Conservation (phyloP, 192 early-diverging fungal genomes). For the Backusella tarrabulga region DNA sequence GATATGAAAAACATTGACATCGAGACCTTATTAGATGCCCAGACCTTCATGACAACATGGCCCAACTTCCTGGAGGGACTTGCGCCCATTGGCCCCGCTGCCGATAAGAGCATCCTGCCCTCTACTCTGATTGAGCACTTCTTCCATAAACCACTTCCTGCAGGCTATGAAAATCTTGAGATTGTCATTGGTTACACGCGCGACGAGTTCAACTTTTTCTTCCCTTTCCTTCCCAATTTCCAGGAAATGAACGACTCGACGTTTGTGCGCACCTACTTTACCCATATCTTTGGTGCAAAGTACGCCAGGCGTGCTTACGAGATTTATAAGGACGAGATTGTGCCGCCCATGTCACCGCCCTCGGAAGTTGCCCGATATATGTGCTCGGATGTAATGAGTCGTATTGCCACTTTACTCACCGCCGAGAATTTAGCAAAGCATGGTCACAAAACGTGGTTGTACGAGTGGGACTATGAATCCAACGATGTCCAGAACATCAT, state of each 20-base stretch:
- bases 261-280: slow-evolving; percentile 27
- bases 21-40: slow-evolving; percentile 16
- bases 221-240: slow-evolving; percentile 24
- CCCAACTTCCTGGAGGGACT: slow-evolving; percentile 31
- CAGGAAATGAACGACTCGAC: slow-evolving; percentile 17
- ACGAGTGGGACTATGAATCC: slow-evolving; percentile 32
- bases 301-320: slow-evolving; percentile 21
- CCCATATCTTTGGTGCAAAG: slow-evolving; percentile 28
- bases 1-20: slow-evolving; percentile 4
- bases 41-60: slow-evolving; percentile 29
- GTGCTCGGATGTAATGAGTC: slow-evolving; percentile 26
- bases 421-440: slow-evolving; percentile 14
- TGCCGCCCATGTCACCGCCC: slow-evolving; percentile 8
- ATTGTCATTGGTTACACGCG: slow-evolving; percentile 26
- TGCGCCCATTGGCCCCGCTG: slow-evolving; percentile 23
- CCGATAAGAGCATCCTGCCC: background rate
- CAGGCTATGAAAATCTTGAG: slow-evolving; percentile 3
- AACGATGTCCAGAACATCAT: slow-evolving; percentile 25
- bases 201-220: slow-evolving; percentile 31
- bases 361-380: slow-evolving; percentile 18
- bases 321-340: slow-evolving; percentile 19
- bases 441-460: slow-evolving; percentile 15
- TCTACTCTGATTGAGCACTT: slow-evolving; percentile 7
- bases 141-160: slow-evolving; percentile 11
- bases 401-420: slow-evolving; percentile 7